Conservation (phyloP, 2,329 filamentous ascomycete species). For the Colletotrichum neosansevieriae region DNA sequence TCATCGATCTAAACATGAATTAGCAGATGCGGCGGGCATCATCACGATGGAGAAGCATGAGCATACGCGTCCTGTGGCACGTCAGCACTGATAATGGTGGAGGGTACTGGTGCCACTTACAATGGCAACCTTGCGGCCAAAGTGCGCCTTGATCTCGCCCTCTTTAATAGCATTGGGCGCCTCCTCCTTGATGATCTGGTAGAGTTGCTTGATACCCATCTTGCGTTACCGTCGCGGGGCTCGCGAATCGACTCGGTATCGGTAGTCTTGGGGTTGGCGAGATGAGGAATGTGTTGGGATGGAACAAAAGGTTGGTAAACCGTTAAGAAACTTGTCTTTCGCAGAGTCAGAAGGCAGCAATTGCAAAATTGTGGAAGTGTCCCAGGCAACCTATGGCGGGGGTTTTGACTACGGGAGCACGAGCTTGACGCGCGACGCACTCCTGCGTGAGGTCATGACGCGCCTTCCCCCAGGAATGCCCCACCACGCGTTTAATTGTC, state of each 20-base stretch:
- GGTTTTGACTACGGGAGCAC: too few species aligned
- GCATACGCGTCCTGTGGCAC: slow-evolving; percentile 52
- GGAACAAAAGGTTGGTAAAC: background rate
- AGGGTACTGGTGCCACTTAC: slow-evolving; percentile 64
- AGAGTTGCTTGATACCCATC: slow-evolving; percentile 80
- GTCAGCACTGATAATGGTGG: background rate
- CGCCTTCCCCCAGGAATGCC: too few species aligned
- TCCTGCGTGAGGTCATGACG: too few species aligned
- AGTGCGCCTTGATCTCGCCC: slow-evolving; percentile 98
- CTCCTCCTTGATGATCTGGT: slow-evolving; percentile 88
- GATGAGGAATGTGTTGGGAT: background rate
- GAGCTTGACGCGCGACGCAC: too few species aligned
- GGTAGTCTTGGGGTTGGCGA: too few species aligned
- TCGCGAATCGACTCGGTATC: too few species aligned
- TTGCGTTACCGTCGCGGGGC: slow-evolving; percentile 41
- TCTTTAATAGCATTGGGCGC: slow-evolving; percentile 96
- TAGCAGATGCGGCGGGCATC: slow-evolving; percentile 20
- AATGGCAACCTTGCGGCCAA: slow-evolving; percentile 97
- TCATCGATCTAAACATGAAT: slow-evolving; percentile 80
- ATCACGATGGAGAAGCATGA: slow-evolving; percentile 52
- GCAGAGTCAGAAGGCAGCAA: too few species aligned
- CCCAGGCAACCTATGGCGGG: too few species aligned
- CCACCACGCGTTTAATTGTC: background rate
- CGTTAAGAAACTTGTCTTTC: background rate
- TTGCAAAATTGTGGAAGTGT: too few species aligned